A percentile compares a stretch with the other conserved stretches of the same genome.
Evolutionary conservation across 495 filamentous ascomycete species (phyloP).

Genomic region (Melanomma pulvis-pyrius): DNA sequence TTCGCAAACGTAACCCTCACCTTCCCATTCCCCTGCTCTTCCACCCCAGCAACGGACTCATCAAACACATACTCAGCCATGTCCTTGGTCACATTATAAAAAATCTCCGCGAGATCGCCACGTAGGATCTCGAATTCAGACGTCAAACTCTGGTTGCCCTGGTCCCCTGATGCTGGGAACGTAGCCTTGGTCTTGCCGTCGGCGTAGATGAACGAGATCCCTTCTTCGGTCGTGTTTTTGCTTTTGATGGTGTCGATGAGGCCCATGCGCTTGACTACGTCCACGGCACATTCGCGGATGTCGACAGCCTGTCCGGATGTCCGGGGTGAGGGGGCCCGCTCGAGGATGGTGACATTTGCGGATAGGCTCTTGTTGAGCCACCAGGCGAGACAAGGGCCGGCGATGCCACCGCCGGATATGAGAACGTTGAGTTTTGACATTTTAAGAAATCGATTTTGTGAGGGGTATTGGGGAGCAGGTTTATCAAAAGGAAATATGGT

Average conservation of each 20-base stretch:
- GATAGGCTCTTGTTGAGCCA: constrained; percentile 39
- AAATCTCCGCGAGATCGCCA: constrained; percentile 34
- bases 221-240: constrained; percentile 35
- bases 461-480: neutral
- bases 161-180: constrained; percentile 22
- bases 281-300: constrained; percentile 36
- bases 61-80: constrained; percentile 30
- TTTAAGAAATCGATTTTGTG: neutral
- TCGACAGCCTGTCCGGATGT: constrained; percentile 38
- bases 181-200: constrained; percentile 27
- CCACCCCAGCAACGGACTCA: constrained; percentile 28
- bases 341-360: constrained; percentile 37
- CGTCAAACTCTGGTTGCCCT: constrained; percentile 20
- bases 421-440: constrained; percentile 44
- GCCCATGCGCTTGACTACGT: constrained; percentile 35
- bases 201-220: constrained; percentile 22
- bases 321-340: constrained; percentile 34
- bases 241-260: constrained; percentile 31
- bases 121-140: constrained; percentile 39
- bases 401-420: constrained; percentile 53
- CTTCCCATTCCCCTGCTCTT: constrained; percentile 18
- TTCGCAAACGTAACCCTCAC: constrained; percentile 35
- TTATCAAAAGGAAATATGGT: too few species aligned
- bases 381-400: constrained; percentile 49
- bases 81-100: constrained; percentile 29